These are phyloP conservation scores for Aspergillus fumigatus DNA, from an alignment of 2,329 filamentous ascomycete genomes.

Conservation along the genomic window DNA sequence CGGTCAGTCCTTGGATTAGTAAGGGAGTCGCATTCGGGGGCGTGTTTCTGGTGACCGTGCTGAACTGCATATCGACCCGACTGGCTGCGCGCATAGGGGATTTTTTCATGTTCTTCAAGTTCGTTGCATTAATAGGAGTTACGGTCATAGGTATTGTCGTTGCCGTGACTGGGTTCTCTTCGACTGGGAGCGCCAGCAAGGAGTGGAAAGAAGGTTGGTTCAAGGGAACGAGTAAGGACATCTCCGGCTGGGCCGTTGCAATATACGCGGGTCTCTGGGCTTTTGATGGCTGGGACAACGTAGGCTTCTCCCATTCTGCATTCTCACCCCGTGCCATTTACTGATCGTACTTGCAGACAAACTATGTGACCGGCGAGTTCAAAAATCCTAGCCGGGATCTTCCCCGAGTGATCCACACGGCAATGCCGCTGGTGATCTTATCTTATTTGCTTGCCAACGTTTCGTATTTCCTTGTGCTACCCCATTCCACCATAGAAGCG, in stretches of 20 bases:
- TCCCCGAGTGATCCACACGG: slow-evolving; percentile 90
- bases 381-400: slow-evolving; percentile 85
- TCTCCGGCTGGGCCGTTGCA: slow-evolving; percentile 86
- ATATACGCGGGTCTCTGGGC: slow-evolving; percentile 96
- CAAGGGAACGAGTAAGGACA: slow-evolving; percentile 71
- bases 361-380: slow-evolving; percentile 97
- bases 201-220: slow-evolving; percentile 96
- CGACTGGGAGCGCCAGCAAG: slow-evolving; percentile 66
- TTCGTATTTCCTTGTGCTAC: slow-evolving; percentile 90
- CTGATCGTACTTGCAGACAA: slow-evolving; percentile 58
- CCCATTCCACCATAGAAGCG: slow-evolving; percentile 71
- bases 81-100: slow-evolving; percentile 84
- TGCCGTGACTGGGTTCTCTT: slow-evolving; percentile 76
- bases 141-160: slow-evolving; percentile 86
- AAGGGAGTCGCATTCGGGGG: slow-evolving; percentile 80
- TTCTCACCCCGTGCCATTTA: neutral
- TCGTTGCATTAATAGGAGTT: slow-evolving; percentile 80
- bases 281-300: slow-evolving; percentile 98
- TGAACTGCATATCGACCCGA: slow-evolving; percentile 89
- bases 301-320: slow-evolving; percentile 42
- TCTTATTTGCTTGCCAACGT: slow-evolving; percentile 89
- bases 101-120: slow-evolving; percentile 95
- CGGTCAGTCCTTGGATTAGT: slow-evolving; percentile 80
- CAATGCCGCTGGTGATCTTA: slow-evolving; percentile 88
- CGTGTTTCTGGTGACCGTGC: slow-evolving; percentile 68